Conservation (phyloP, 208 protist species). For the Wallacemonas sp. region DNA sequence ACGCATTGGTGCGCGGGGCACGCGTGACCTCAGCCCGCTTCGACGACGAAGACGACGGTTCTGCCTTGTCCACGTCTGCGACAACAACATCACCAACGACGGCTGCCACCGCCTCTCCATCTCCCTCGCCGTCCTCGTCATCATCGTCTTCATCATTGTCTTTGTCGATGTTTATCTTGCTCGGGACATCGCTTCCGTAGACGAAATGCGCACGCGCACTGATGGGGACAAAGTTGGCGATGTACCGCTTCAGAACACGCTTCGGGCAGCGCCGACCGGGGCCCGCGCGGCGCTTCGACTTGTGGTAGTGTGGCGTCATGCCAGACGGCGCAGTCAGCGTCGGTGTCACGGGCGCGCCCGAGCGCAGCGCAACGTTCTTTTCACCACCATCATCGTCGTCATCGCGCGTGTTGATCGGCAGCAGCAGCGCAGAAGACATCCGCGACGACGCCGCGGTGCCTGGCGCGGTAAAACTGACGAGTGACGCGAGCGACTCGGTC, state of each 20-base stretch:
- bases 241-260: slow-evolving; percentile 2
- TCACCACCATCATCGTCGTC: neutral
- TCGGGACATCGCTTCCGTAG: neutral
- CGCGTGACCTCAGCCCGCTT: too few species aligned
- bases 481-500: neutral
- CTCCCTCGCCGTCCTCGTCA: neutral
- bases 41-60: too few species aligned
- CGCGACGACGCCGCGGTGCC: neutral
- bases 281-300: slow-evolving; percentile 13
- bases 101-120: neutral
- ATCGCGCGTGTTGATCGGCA: neutral
- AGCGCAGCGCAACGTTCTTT: too few species aligned
- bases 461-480: neutral
- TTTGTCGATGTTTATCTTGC: neutral
- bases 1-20: neutral
- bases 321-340: neutral
- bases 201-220: neutral
- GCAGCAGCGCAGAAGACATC: too few species aligned
- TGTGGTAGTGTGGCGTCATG: neutral
- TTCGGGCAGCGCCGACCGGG: slow-evolving; percentile 7
- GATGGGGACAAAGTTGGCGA: slow-evolving; percentile 11
- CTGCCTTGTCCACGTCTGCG: too few species aligned
- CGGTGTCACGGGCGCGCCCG: neutral
- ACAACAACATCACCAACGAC: neutral
- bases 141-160: neutral